Conservation (phyloP, 164 flowering plant species). For the Berberis vulgaris region DNA sequence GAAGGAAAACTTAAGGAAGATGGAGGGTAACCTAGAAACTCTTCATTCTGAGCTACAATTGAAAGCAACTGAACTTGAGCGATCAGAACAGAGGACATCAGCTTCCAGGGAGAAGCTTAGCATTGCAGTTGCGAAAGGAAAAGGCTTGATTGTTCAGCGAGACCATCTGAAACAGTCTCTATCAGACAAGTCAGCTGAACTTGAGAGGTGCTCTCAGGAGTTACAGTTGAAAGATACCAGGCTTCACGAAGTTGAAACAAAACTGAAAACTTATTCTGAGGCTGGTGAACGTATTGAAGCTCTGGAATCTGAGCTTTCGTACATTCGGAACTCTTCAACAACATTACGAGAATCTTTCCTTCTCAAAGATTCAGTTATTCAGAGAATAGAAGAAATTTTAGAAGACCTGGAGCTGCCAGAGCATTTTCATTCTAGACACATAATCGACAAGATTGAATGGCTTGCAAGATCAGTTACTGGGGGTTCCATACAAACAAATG, state of each 20-base stretch:
- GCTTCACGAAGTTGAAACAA: constrained; percentile 59
- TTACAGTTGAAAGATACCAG: constrained; percentile 54
- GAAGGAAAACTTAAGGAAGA: constrained; percentile 43
- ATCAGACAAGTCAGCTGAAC: constrained; percentile 63
- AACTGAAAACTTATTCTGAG: constrained; percentile 67
- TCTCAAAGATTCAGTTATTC: constrained; percentile 87
- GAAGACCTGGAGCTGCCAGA: constrained; percentile 95
- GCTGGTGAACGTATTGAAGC: constrained; percentile 98
- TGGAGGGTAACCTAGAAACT: constrained; percentile 34
- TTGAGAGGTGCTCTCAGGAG: constrained; percentile 71
- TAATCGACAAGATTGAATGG: constrained; percentile 88
- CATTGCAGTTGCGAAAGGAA: constrained; percentile 95
- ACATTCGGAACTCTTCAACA: constrained; percentile 92
- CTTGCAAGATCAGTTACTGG: constrained; percentile 61
- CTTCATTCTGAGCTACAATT: constrained; percentile 37
- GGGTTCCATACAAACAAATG: constrained; percentile 41
- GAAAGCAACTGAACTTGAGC: constrained; percentile 69
- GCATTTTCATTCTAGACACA: constrained; percentile 69
- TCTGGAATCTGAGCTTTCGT: constrained; percentile 93
- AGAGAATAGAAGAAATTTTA: constrained; percentile 88
- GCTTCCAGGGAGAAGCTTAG: constrained; percentile 91
- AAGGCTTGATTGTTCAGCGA: constrained; percentile 86
- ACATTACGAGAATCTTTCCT: constrained; percentile 90
- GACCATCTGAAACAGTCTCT: constrained; percentile 76
- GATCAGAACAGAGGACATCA: constrained; percentile 79